Percentiles rank a stretch among this genome's conserved stretches.
These are phyloP conservation scores for Diaporthe citriasiana DNA, from an alignment of 2,329 filamentous ascomycete genomes.

Conservation along the genomic window DNA sequence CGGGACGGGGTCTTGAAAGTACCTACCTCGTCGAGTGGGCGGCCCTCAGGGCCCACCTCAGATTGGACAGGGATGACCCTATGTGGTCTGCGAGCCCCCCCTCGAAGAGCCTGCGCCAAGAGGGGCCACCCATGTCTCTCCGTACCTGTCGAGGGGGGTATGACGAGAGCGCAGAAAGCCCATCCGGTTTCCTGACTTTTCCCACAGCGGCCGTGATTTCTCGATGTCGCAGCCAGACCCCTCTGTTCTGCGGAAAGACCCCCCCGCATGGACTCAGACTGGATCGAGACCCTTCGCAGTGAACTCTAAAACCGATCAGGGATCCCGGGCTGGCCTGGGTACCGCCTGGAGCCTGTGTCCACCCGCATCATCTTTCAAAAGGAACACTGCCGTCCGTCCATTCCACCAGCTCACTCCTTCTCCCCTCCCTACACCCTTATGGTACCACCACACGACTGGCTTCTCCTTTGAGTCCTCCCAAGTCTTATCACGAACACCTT, in stretches of 20 bases:
- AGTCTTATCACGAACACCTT: background rate
- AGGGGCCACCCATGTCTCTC: background rate
- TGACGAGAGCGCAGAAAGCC: conserved; percentile 26
- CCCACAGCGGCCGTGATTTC: conserved; percentile 14
- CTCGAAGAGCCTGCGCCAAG: conserved; percentile 15
- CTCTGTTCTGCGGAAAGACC: background rate
- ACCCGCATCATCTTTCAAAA: conserved; percentile 32
- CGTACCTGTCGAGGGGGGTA: conserved; percentile 26
- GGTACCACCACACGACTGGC: conserved; percentile 3
- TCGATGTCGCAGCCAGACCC: conserved; percentile 9
- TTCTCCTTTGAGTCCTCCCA: background rate
- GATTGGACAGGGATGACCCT: background rate
- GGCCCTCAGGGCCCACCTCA: conserved; percentile 2
- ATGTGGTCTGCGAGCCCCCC: background rate
- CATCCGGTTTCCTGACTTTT: conserved; percentile 25
- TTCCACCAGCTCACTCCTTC: background rate
- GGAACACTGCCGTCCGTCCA: conserved; percentile 33
- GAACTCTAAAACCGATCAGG: conserved; percentile 34
- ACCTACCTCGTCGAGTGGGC: background rate
- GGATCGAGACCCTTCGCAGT: background rate
- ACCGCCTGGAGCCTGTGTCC: conserved; percentile 26
- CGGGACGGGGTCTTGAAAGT: conserved; percentile 15
- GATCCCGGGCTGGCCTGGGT: conserved; percentile 24
- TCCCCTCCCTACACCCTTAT: conserved; percentile 23
- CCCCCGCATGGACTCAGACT: conserved; percentile 19